A percentile compares a stretch with the other conserved stretches of the same genome.
phyloP scores from a whole-genome alignment of 306 rosid genomes.

The Neltuma alba region DNA sequence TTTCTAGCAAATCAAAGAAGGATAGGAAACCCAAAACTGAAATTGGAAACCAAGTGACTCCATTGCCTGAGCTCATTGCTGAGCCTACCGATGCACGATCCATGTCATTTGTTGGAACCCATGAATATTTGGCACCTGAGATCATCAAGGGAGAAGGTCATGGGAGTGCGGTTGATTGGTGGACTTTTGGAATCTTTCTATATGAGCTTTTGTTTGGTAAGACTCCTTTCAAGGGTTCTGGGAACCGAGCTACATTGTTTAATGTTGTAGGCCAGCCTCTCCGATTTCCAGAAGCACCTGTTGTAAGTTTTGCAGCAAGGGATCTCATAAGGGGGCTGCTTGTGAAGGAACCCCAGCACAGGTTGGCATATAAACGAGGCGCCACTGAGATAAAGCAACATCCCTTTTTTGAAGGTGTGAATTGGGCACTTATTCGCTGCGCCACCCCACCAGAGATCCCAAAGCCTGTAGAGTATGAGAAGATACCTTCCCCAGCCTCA shows the following conservation, averaged over 20 bases:
- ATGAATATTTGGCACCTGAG: slow-evolving; percentile 23
- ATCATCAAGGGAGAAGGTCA: slow-evolving; percentile 3
- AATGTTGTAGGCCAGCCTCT: neutral
- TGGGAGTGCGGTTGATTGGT: slow-evolving; percentile 2
- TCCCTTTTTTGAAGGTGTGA: slow-evolving; percentile 96
- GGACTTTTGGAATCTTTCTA: neutral
- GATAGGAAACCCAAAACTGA: slow-evolving; percentile 79
- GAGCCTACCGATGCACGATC: slow-evolving; percentile 99
- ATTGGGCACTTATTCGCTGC: slow-evolving; percentile 96
- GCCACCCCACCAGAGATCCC: slow-evolving; percentile 99
- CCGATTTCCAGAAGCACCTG: slow-evolving; percentile 90
- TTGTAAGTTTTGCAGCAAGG: slow-evolving; percentile 91
- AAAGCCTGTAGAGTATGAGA: slow-evolving; percentile 77
- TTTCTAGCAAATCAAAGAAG: slow-evolving; percentile 93
- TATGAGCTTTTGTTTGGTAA: neutral
- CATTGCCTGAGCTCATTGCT: slow-evolving; percentile 92
- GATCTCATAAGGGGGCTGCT: slow-evolving; percentile 94
- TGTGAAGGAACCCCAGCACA: slow-evolving; percentile 88
- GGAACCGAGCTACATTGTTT: neutral
- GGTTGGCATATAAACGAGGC: slow-evolving; percentile 90
- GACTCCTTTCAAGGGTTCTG: neutral
- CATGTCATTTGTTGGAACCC: slow-evolving; percentile 98
- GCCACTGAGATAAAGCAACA: slow-evolving; percentile 96
- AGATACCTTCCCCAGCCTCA: slow-evolving; percentile 71
- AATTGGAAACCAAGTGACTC: slow-evolving; percentile 88